phyloP scores from a whole-genome alignment of 345 rosid genomes.

The Xanthoceras sorbifolium region DNA sequence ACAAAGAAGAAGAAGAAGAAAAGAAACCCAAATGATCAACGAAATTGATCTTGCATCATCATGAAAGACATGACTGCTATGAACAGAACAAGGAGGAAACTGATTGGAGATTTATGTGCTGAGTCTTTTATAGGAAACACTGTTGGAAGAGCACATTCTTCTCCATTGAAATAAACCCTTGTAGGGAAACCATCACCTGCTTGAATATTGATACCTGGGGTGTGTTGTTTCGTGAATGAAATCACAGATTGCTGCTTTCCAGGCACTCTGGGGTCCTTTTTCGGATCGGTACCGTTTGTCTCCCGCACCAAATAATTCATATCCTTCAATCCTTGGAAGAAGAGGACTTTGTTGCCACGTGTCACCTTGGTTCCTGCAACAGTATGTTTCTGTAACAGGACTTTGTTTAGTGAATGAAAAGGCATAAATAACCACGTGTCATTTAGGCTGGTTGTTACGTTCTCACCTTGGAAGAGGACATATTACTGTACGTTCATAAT shows the following conservation, averaged over 20 bases:
- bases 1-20: not conserved
- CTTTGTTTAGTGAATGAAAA: too few species aligned
- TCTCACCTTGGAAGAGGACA: too few species aligned
- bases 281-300: slow-evolving; percentile 51
- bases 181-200: slow-evolving; percentile 80
- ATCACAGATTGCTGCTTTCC: slow-evolving; percentile 94
- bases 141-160: slow-evolving; percentile 85
- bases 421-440: too few species aligned
- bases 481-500: too few species aligned
- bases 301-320: slow-evolving; percentile 67
- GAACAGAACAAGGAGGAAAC: slow-evolving; percentile 31
- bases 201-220: slow-evolving; percentile 43
- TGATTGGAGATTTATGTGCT: slow-evolving; percentile 31
- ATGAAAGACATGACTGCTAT: slow-evolving; percentile 33
- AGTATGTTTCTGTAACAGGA: too few species aligned
- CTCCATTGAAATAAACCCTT: slow-evolving; percentile 79
- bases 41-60: slow-evolving; percentile 38
- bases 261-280: slow-evolving; percentile 55
- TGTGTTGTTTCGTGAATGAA: slow-evolving; percentile 64
- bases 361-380: slow-evolving; percentile 64
- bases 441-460: too few species aligned
- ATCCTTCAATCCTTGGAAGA: slow-evolving; percentile 71
- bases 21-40: slow-evolving; percentile 4
- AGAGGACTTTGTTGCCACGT: slow-evolving; percentile 60
- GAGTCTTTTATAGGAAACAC: slow-evolving; percentile 50